phyloP scores from a whole-genome alignment of 148 eudicot species.

The Agrostemma githago region DNA sequence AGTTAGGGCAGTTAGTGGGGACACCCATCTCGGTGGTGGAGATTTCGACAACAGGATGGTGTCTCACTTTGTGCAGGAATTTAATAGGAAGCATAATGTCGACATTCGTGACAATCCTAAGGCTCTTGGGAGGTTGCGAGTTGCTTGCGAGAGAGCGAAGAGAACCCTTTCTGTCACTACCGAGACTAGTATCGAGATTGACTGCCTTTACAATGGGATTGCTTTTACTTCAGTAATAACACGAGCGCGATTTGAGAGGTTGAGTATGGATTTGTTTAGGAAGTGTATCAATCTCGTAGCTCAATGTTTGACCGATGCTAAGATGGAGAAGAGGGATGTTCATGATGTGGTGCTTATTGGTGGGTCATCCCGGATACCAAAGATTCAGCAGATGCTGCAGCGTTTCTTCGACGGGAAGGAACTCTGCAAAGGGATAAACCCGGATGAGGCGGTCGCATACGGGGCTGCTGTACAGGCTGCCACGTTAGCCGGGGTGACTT shows the following conservation, averaged over 20 bases:
- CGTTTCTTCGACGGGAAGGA: conserved; percentile 15
- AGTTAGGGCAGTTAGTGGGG: conserved; percentile 5
- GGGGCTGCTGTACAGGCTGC: conserved; percentile 9
- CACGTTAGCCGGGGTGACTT: background rate
- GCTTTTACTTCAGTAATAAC: background rate
- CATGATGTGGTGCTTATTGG: conserved; percentile 24
- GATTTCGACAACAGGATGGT: conserved; percentile 16
- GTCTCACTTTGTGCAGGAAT: background rate
- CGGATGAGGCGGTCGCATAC: conserved; percentile 13
- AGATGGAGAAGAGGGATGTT: conserved; percentile 15
- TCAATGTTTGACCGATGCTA: conserved; percentile 9
- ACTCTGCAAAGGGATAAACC: conserved; percentile 9
- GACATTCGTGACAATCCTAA: conserved; percentile 7
- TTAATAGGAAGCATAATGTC: background rate
- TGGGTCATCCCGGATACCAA: conserved; percentile 26
- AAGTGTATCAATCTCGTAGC: conserved; percentile 8
- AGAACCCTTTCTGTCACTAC: conserved; percentile 3
- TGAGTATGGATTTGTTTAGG: conserved; percentile 7
- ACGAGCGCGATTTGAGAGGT: conserved; percentile 7
- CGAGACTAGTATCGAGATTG: conserved; percentile 7
- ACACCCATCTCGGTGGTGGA: conserved; percentile 7
- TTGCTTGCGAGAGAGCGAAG: conserved; percentile 11
- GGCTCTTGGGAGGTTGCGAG: conserved; percentile 11
- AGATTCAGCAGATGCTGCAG: conserved; percentile 12
- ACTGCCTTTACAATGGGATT: conserved; percentile 7